Percentiles rank a stretch among this genome's conserved stretches.
Conservation (phyloP, 139 green algal genomes). For the Desmodesmus armatus region DNA sequence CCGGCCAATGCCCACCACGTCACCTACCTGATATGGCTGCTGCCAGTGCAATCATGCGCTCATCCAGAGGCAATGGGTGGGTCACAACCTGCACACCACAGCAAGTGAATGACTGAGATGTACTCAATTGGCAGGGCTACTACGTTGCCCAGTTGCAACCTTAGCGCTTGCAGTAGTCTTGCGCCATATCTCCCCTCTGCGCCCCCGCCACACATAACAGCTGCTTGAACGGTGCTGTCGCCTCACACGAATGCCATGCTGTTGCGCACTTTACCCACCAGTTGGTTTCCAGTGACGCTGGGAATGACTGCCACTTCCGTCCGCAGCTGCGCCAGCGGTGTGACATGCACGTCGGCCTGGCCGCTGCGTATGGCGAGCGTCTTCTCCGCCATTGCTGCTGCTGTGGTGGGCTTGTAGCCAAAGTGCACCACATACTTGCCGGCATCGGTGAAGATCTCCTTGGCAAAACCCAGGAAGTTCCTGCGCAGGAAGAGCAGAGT, state of each 20-base stretch:
- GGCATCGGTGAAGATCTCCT: conserved; percentile 82
- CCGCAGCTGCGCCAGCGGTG: conserved; percentile 11
- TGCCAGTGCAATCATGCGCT: conserved; percentile 85
- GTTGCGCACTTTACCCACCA: conserved; percentile 61
- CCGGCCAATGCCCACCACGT: too few species aligned
- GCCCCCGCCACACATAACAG: neutral
- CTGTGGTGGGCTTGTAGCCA: conserved; percentile 60
- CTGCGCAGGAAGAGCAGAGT: neutral
- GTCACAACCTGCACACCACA: conserved; percentile 58
- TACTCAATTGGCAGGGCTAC: neutral
- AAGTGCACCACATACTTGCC: conserved; percentile 94
- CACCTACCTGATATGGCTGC: conserved; percentile 77
- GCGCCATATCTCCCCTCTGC: neutral
- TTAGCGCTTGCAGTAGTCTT: neutral
- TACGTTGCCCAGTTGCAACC: neutral
- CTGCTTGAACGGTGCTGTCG: neutral
- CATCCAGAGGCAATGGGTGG: conserved; percentile 62
- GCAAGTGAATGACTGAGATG: neutral
- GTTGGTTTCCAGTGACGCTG: conserved; percentile 76
- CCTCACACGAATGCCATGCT: neutral
- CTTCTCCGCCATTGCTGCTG: conserved; percentile 56
- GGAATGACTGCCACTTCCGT: conserved; percentile 74
- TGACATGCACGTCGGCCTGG: neutral
- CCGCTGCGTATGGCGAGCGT: conserved; percentile 44
- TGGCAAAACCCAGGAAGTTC: conserved; percentile 77